phyloP scores from a whole-genome alignment of 2,329 filamentous ascomycete species.

The Cladophialophora immunda region DNA sequence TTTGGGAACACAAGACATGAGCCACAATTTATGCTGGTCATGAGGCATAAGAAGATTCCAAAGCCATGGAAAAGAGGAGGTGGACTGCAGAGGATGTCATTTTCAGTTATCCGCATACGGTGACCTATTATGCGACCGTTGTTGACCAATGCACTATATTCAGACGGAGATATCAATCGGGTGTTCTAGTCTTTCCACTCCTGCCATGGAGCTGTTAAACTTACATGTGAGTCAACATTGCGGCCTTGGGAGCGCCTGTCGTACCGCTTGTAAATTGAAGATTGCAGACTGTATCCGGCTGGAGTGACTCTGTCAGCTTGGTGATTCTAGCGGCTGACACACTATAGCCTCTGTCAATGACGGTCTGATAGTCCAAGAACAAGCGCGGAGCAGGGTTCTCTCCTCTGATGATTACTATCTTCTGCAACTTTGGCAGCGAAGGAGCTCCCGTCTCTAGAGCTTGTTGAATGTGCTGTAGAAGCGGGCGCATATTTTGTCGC shows the following conservation, averaged over 20 bases:
- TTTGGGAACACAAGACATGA: slow-evolving; percentile 78
- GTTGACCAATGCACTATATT: slow-evolving; percentile 59
- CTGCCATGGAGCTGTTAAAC: slow-evolving; percentile 36
- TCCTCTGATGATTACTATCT: slow-evolving; percentile 1
- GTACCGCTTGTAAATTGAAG: slow-evolving; percentile 79
- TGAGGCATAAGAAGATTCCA: slow-evolving; percentile 77
- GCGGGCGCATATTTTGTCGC: slow-evolving; percentile 66
- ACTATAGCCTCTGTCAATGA: slow-evolving; percentile 69
- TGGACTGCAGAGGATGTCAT: slow-evolving; percentile 79
- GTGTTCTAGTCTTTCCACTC: neutral
- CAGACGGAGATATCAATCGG: neutral
- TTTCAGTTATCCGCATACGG: slow-evolving; percentile 72
- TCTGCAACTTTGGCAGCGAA: slow-evolving; percentile 1
- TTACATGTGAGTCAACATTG: slow-evolving; percentile 76
- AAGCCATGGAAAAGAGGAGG: slow-evolving; percentile 88
- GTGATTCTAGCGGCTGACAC: slow-evolving; percentile 41
- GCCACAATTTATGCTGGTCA: slow-evolving; percentile 76
- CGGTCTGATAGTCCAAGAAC: slow-evolving; percentile 54
- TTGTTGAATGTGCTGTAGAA: slow-evolving; percentile 64
- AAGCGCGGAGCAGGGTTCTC: neutral
- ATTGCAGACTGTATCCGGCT: slow-evolving; percentile 66
- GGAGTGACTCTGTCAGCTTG: slow-evolving; percentile 2
- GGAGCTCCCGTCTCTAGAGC: slow-evolving; percentile 47
- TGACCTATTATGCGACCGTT: slow-evolving; percentile 76
- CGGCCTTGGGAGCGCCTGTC: slow-evolving; percentile 75